Conservation (phyloP, 305 asterid genomes). For the Lippia alba region DNA sequence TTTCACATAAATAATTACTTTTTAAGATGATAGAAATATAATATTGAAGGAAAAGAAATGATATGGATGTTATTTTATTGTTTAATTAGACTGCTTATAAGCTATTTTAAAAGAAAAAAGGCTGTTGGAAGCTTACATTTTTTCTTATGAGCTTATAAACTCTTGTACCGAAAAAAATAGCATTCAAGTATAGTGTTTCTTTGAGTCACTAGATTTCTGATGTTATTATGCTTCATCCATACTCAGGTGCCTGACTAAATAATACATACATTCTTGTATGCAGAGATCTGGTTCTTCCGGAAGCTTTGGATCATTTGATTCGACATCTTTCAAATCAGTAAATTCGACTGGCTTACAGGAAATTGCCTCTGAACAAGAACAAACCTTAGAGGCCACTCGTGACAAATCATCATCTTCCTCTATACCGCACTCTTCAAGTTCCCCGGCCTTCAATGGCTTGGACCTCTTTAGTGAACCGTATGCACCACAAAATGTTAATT, state of each 20-base stretch:
- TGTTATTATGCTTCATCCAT: slow-evolving; percentile 21
- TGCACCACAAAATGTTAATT: slow-evolving; percentile 51
- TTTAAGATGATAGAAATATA: no score
- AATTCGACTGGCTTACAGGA: slow-evolving; percentile 49
- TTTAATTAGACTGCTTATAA: no score
- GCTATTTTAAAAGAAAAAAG: no score
- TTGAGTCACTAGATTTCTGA: slow-evolving; percentile 5
- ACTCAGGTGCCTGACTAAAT: slow-evolving; percentile 35
- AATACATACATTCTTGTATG: slow-evolving; percentile 26
- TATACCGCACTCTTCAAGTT: slow-evolving; percentile 42
- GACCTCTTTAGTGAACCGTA: slow-evolving; percentile 60
- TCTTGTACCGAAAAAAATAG: no score
- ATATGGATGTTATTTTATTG: no score
- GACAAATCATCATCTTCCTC: slow-evolving; percentile 45
- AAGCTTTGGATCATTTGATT: slow-evolving; percentile 66
- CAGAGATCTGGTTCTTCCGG: slow-evolving; percentile 75
- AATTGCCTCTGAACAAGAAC: slow-evolving; percentile 49
- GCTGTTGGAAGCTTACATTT: no score
- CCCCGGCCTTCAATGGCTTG: slow-evolving; percentile 44
- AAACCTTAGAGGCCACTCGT: slow-evolving; percentile 38
- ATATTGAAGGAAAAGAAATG: no score
- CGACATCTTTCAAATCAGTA: slow-evolving; percentile 62
- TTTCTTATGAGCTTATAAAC: no score
- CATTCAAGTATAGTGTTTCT: background rate
- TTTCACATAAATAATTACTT: no score